Conservation (phyloP, 2,329 filamentous ascomycete species). For the Fusarium brachygibbosum region DNA sequence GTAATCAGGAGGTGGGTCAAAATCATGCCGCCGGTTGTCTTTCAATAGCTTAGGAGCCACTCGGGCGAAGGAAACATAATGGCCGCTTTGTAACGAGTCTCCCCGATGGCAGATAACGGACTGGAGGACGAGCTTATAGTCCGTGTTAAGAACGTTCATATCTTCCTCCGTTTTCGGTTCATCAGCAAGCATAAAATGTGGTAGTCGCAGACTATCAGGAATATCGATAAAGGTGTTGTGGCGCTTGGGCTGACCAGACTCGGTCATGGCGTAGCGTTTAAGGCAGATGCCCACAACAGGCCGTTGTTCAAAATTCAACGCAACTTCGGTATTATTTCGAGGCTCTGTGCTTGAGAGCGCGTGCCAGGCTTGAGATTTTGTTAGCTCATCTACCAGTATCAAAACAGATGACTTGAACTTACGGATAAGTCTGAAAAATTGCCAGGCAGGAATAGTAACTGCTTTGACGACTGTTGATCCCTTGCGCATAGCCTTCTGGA, state of each 20-base stretch:
- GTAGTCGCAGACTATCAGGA: conserved; percentile 81
- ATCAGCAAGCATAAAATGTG: conserved; percentile 86
- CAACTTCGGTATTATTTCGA: conserved; percentile 81
- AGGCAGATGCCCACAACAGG: conserved; percentile 93
- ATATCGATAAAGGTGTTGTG: conserved; percentile 92
- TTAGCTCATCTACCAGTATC: conserved; percentile 52
- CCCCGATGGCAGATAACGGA: conserved; percentile 94
- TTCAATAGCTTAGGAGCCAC: conserved; percentile 75
- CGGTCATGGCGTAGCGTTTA: conserved; percentile 84
- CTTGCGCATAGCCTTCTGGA: conserved; percentile 60
- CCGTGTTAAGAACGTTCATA: conserved; percentile 77
- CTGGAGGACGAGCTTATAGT: conserved; percentile 93
- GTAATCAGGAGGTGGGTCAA: conserved; percentile 73
- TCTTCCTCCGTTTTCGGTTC: conserved; percentile 73
- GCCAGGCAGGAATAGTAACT: conserved; percentile 96
- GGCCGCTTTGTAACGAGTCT: conserved; percentile 85
- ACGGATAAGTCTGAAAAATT: conserved; percentile 95
- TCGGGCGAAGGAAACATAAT: conserved; percentile 89
- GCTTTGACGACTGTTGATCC: conserved; percentile 75
- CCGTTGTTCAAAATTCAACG: conserved; percentile 85
- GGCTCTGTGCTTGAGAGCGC: conserved; percentile 69
- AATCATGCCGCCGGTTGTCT: conserved; percentile 69
- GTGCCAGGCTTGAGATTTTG: conserved; percentile 79
- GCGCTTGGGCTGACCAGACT: conserved; percentile 75
- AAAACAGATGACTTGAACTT: conserved; percentile 55